These are phyloP conservation scores for Parasarocladium wereldwijsianum DNA, from an alignment of 2,329 filamentous ascomycete genomes.

Conservation along the genomic window DNA sequence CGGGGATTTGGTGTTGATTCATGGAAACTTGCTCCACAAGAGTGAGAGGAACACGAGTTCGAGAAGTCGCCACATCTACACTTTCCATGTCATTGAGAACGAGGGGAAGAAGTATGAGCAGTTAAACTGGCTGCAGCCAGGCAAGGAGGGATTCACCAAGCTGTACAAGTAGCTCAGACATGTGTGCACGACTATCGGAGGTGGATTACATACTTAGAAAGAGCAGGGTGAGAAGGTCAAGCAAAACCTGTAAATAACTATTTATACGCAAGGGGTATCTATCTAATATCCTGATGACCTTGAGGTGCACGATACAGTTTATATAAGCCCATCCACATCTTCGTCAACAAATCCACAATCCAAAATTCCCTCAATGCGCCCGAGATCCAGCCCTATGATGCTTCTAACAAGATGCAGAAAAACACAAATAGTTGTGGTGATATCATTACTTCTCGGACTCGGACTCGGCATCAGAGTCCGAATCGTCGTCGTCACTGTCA, in stretches of 20 bases:
- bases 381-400: too few species aligned
- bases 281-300: constrained; percentile 3
- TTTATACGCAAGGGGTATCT: constrained; percentile 4
- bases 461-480: constrained; percentile 17
- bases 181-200: too few species aligned
- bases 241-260: not conserved
- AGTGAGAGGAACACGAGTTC: constrained; percentile 81
- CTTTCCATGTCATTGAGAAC: constrained; percentile 91
- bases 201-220: too few species aligned
- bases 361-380: too few species aligned
- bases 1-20: constrained; percentile 80
- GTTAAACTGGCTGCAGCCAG: constrained; percentile 87
- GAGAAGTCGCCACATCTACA: constrained; percentile 89
- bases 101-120: constrained; percentile 60
- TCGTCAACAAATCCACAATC: not conserved
- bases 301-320: constrained; percentile 7
- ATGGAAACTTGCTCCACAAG: constrained; percentile 92
- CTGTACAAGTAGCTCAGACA: constrained; percentile 26
- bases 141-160: constrained; percentile 62
- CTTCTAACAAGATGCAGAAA: too few species aligned
- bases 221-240: too few species aligned
- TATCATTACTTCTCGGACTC: constrained; percentile 5
- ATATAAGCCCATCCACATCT: constrained; percentile 7
- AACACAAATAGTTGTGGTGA: too few species aligned
- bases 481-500: constrained; percentile 13